A percentile compares a stretch with the other conserved stretches of the same genome.
phyloP scores from a whole-genome alignment of 306 rosid species.

The Fragaria iinumae region DNA sequence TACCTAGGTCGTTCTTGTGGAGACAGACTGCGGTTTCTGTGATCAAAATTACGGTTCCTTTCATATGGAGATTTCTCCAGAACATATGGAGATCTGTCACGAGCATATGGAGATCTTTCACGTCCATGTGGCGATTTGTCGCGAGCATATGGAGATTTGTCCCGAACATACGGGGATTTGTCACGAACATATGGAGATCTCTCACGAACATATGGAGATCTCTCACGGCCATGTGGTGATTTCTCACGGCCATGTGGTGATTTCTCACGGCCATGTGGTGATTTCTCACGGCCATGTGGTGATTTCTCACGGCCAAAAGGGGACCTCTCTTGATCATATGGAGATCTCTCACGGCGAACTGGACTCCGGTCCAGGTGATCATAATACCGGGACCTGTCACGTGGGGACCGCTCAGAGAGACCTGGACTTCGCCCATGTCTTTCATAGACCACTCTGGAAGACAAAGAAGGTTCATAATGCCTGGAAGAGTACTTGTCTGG shows the following conservation, averaged over 20 bases:
- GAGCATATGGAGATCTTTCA: conserved; percentile 63
- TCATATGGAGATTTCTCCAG: conserved; percentile 64
- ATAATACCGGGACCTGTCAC: conserved; percentile 59
- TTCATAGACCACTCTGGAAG: conserved; percentile 62
- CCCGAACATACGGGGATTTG: conserved; percentile 35
- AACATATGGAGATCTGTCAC: conserved; percentile 60
- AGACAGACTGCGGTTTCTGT: conserved; percentile 65
- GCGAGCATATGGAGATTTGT: conserved; percentile 39
- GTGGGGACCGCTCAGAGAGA: conserved; percentile 86
- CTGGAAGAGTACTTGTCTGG: conserved; percentile 67
- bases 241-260: conserved; percentile 52
- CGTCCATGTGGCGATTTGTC: conserved; percentile 48
- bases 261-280: conserved; percentile 54
- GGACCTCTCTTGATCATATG: conserved; percentile 46
- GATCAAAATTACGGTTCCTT: conserved; percentile 69
- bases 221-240: conserved; percentile 44
- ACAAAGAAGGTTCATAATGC: conserved; percentile 62
- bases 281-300: conserved; percentile 46
- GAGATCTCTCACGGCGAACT: conserved; percentile 62
- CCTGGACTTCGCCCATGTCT: conserved; percentile 87
- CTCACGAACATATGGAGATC: conserved; percentile 53
- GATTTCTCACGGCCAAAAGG: conserved; percentile 64
- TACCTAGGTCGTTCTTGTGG: conserved; percentile 59
- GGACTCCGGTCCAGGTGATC: conserved; percentile 77
- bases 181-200: conserved; percentile 45